Percentiles rank a stretch among this genome's conserved stretches.
Evolutionary conservation across 129 eudicot species (phyloP).

Genomic region (Artemisia tridentata): DNA sequence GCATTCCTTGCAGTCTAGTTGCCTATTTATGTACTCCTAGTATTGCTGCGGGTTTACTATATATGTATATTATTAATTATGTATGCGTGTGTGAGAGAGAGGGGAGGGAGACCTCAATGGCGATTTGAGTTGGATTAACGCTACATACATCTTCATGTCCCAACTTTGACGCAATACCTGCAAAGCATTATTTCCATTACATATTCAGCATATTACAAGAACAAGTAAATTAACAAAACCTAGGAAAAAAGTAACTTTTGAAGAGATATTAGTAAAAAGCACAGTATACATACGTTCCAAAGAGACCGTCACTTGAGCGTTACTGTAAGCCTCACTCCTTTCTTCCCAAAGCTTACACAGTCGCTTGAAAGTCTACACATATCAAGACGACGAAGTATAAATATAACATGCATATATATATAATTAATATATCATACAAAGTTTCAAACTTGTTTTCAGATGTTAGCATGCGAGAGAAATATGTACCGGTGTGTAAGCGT

Average conservation of each 20-base stretch:
- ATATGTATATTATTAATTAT: background rate
- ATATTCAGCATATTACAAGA: too few species aligned
- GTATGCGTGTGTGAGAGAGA: constrained; percentile 7
- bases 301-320: constrained; percentile 72
- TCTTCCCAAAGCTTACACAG: constrained; percentile 67
- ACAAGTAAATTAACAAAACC: too few species aligned
- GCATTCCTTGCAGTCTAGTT: background rate
- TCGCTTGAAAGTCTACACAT: constrained; percentile 56
- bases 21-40: background rate
- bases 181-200: constrained; percentile 1
- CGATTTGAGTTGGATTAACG: constrained; percentile 65
- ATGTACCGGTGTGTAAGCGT: constrained; percentile 69
- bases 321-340: constrained; percentile 73
- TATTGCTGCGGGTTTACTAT: background rate
- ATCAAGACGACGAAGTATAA: constrained; percentile 1
- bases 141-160: constrained; percentile 63
- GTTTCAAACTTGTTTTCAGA: background rate
- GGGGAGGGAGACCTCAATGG: constrained; percentile 63
- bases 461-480: constrained; percentile 3
- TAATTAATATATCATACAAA: background rate
- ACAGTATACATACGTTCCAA: constrained; percentile 56
- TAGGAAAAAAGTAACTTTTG: background rate
- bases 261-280: background rate
- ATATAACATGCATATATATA: background rate
- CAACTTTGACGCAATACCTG: constrained; percentile 75